Percentiles rank a stretch among this genome's conserved stretches.
phyloP scores from a whole-genome alignment of 2,329 filamentous ascomycete species.

The Ophiognomonia clavigignenti-juglandacearum region DNA sequence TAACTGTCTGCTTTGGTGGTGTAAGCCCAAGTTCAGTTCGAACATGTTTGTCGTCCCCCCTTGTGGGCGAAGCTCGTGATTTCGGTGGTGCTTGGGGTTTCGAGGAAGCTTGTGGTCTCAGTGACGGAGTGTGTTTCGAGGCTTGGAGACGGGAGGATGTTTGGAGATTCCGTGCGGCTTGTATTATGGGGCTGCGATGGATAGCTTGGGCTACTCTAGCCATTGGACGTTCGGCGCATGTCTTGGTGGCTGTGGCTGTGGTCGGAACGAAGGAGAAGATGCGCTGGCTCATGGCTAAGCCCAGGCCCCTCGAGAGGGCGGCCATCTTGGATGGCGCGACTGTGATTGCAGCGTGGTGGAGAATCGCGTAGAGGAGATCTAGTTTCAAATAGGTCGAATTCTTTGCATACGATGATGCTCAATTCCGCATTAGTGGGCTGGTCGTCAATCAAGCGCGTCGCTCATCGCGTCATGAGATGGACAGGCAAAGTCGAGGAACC shows the following conservation, averaged over 20 bases:
- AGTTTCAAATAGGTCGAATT: too few species aligned
- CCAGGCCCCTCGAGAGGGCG: constrained; percentile 28
- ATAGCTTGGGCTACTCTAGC: not conserved
- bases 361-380: not conserved
- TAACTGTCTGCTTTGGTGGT: too few species aligned
- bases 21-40: too few species aligned
- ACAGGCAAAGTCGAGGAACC: constrained; percentile 6
- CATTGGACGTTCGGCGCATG: constrained; percentile 7
- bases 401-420: not conserved
- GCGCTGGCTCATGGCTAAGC: constrained; percentile 19
- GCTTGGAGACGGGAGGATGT: constrained; percentile 11
- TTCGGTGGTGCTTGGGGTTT: not conserved
- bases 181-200: constrained; percentile 2
- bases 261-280: constrained; percentile 20
- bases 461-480: not conserved
- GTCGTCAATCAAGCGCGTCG: not conserved
- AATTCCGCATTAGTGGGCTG: not conserved
- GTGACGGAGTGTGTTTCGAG: not conserved
- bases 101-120: constrained; percentile 3
- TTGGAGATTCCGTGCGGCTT: constrained; percentile 12
- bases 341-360: not conserved
- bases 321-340: constrained; percentile 24
- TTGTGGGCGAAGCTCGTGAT: constrained; percentile 1
- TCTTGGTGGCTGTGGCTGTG: constrained; percentile 15
- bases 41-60: too few species aligned